A percentile compares a stretch with the other conserved stretches of the same genome.
Conservation (phyloP, 1,139 yeast genomes). For the Hanseniaspora sp. region DNA sequence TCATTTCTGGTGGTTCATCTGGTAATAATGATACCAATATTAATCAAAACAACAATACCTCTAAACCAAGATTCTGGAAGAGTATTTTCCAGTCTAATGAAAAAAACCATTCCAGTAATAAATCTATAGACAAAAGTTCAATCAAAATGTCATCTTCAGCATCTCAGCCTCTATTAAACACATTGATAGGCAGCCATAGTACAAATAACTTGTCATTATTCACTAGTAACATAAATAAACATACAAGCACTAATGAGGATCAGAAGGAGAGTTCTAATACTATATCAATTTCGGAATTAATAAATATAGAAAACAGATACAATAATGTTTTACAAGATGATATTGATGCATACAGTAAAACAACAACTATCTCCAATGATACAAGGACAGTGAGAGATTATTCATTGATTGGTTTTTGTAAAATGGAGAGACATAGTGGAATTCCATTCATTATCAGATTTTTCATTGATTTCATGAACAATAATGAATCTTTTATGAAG, state of each 20-base stretch:
- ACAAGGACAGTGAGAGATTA: not conserved
- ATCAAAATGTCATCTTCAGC: constrained; percentile 4
- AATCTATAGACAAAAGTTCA: constrained; percentile 4
- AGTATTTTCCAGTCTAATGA: constrained; percentile 23
- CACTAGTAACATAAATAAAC: not conserved
- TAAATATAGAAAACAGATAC: not conserved
- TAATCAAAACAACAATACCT: constrained; percentile 11
- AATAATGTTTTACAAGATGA: not conserved
- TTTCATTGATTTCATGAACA: constrained; percentile 72
- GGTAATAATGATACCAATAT: not conserved
- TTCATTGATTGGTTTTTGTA: constrained; percentile 47
- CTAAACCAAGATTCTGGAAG: constrained; percentile 30
- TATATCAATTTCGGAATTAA: not conserved
- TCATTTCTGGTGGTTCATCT: not conserved
- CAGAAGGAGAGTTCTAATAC: not conserved
- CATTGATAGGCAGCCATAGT: not conserved
- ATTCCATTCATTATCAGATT: constrained; percentile 64
- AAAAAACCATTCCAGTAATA: constrained; percentile 1
- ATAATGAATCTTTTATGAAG: constrained; percentile 45
- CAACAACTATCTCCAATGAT: not conserved
- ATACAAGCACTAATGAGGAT: not conserved
- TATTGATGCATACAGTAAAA: not conserved
- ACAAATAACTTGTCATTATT: not conserved
- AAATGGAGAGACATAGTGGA: constrained; percentile 42
- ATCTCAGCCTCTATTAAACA: constrained; percentile 9